These are phyloP conservation scores for Trichomonas vaginalis DNA, from an alignment of 208 protist species.

Conservation along the genomic window DNA sequence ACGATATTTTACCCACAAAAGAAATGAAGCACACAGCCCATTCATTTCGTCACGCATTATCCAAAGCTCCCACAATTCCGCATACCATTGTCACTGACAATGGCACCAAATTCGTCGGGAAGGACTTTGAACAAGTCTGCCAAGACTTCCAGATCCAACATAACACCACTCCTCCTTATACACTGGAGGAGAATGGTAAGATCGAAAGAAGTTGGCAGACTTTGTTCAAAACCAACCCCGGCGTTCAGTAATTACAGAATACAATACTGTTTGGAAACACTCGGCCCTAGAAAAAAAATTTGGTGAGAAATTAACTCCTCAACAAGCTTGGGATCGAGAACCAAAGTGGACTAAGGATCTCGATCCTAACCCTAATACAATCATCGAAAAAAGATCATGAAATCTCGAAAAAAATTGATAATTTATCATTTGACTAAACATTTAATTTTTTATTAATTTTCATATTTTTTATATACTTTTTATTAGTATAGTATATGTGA, in stretches of 20 bases:
- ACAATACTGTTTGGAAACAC: not conserved
- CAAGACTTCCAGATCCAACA: not conserved
- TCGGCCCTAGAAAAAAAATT: not conserved
- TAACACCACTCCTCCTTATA: not conserved
- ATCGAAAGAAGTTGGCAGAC: not conserved
- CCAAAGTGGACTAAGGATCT: not conserved
- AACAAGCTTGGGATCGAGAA: not conserved
- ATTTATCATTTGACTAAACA: too few species aligned
- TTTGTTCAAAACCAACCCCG: not conserved
- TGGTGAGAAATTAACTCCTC: not conserved
- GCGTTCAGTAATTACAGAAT: not conserved
- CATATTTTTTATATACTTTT: too few species aligned
- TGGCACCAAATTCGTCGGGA: not conserved
- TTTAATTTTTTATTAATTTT: too few species aligned
- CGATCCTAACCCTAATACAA: too few species aligned
- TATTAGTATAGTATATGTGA: too few species aligned
- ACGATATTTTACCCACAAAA: not conserved
- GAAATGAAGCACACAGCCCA: not conserved
- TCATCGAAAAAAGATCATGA: too few species aligned
- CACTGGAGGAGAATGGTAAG: not conserved
- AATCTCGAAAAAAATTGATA: too few species aligned
- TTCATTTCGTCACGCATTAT: not conserved
- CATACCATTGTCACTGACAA: not conserved
- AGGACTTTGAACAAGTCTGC: not conserved
- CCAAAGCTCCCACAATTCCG: too few species aligned